These are phyloP conservation scores for Colletotrichum noveboracense DNA, from an alignment of 2,329 filamentous ascomycete genomes.

Conservation along the genomic window DNA sequence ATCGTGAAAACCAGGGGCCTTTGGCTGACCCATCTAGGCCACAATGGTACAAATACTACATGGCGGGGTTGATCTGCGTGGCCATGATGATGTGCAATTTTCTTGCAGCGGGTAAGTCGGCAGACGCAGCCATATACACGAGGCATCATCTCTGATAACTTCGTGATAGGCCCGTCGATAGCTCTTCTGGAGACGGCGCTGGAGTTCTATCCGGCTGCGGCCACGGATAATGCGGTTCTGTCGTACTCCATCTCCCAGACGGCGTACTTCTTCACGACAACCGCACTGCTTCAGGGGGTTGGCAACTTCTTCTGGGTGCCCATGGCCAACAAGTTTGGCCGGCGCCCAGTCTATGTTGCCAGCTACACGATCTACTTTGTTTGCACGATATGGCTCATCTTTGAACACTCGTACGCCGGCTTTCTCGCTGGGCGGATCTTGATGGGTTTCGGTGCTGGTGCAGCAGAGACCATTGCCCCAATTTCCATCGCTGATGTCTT, in stretches of 20 bases:
- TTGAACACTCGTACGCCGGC: constrained; percentile 43
- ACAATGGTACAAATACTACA: constrained; percentile 53
- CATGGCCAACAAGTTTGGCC: constrained; percentile 49
- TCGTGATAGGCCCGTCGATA: constrained; percentile 45
- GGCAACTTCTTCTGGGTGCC: constrained; percentile 54
- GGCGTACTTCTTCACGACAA: constrained; percentile 59
- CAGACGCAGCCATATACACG: not conserved
- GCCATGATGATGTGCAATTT: constrained; percentile 64
- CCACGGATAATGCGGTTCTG: constrained; percentile 30
- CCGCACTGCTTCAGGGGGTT: constrained; percentile 53
- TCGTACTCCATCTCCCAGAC: constrained; percentile 43
- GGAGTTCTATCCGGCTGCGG: constrained; percentile 48
- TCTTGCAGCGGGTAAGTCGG: constrained; percentile 50
- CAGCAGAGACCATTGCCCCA: constrained; percentile 56
- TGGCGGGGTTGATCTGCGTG: constrained; percentile 52
- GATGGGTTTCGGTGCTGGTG: constrained; percentile 58
- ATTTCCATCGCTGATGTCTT: constrained; percentile 61
- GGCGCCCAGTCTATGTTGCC: constrained; percentile 46
- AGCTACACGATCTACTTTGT: constrained; percentile 49
- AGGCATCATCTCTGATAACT: not conserved
- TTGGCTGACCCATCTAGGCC: constrained; percentile 34
- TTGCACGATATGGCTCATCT: constrained; percentile 46
- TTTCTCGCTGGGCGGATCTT: constrained; percentile 53
- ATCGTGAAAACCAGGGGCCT: not conserved
- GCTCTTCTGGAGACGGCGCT: constrained; percentile 52